Percentiles rank a stretch among this genome's conserved stretches.
phyloP scores from a whole-genome alignment of 768 basidiomycete genomes.

The Sistotremastrum niveocremeum region DNA sequence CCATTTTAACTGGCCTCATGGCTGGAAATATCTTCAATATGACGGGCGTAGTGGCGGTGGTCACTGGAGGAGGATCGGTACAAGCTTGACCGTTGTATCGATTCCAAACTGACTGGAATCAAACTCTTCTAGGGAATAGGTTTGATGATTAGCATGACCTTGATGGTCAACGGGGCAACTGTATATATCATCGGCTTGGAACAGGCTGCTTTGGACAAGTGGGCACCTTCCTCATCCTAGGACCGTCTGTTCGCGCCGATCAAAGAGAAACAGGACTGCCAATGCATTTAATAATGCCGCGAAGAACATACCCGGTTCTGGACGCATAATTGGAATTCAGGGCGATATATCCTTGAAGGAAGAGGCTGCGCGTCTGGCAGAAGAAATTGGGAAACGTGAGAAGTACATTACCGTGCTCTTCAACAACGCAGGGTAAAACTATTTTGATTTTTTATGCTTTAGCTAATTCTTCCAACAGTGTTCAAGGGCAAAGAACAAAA shows the following conservation, averaged over 20 bases:
- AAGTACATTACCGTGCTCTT: slow-evolving; percentile 31
- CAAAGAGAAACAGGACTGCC: slow-evolving; percentile 14
- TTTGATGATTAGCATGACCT: slow-evolving; percentile 33
- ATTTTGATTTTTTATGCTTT: not conserved
- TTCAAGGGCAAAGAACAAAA: not conserved
- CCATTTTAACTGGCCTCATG: slow-evolving; percentile 20
- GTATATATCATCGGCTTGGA: slow-evolving; percentile 35
- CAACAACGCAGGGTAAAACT: slow-evolving; percentile 31
- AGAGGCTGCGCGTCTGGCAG: slow-evolving; percentile 29
- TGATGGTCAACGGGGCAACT: slow-evolving; percentile 33
- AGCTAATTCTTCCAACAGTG: not conserved
- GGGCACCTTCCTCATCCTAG: not conserved
- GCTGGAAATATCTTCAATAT: slow-evolving; percentile 30
- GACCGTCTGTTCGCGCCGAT: not conserved
- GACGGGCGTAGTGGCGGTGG: slow-evolving; percentile 30
- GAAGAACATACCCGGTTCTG: slow-evolving; percentile 14
- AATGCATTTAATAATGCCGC: slow-evolving; percentile 25
- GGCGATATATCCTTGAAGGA: slow-evolving; percentile 31
- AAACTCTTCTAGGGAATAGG: slow-evolving; percentile 28
- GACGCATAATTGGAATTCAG: slow-evolving; percentile 26
- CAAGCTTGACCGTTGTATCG: slow-evolving; percentile 2
- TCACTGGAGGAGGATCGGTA: slow-evolving; percentile 32
- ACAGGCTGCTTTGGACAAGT: slow-evolving; percentile 28
- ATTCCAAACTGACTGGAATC: not conserved
- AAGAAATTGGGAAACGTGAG: slow-evolving; percentile 24